These are phyloP conservation scores for Lachnellula cervina DNA, from an alignment of 2,329 filamentous ascomycete genomes.

Conservation along the genomic window DNA sequence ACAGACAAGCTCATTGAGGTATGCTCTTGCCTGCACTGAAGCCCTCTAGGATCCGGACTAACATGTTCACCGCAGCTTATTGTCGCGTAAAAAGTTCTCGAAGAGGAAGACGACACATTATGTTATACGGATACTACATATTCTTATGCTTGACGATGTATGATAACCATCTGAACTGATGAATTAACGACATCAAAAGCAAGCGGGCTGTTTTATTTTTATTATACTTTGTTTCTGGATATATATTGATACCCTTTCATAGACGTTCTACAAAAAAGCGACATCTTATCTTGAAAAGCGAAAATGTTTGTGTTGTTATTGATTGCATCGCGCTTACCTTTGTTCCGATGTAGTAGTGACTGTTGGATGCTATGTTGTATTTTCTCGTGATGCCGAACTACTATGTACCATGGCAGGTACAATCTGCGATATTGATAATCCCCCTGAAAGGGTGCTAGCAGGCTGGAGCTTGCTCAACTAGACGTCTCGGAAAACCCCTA, in stretches of 20 bases:
- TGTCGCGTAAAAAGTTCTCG: conserved; percentile 9
- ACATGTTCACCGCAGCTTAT: conserved; percentile 10
- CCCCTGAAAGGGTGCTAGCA: no score
- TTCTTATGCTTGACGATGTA: conserved; percentile 10
- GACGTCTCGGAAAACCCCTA: no score
- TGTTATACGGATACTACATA: neutral
- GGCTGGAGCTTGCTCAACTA: no score
- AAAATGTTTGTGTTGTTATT: neutral
- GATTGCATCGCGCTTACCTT: neutral
- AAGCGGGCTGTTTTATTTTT: conserved; percentile 2
- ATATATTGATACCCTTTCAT: conserved; percentile 18
- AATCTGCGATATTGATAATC: no score
- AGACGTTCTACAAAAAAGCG: neutral
- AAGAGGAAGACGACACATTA: neutral
- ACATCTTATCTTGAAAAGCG: neutral
- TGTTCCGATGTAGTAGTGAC: neutral
- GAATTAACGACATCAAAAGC: conserved; percentile 6
- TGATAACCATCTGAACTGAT: conserved; percentile 7
- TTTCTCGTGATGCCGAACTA: no score
- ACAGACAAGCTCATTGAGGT: conserved; percentile 30
- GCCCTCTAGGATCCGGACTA: neutral
- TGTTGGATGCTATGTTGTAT: no score
- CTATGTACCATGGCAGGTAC: no score
- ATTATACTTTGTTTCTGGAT: conserved; percentile 2
- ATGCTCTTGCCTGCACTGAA: neutral